Conservation (phyloP, 441 rosid genomes). For the Pelargonium cotyledonis region DNA sequence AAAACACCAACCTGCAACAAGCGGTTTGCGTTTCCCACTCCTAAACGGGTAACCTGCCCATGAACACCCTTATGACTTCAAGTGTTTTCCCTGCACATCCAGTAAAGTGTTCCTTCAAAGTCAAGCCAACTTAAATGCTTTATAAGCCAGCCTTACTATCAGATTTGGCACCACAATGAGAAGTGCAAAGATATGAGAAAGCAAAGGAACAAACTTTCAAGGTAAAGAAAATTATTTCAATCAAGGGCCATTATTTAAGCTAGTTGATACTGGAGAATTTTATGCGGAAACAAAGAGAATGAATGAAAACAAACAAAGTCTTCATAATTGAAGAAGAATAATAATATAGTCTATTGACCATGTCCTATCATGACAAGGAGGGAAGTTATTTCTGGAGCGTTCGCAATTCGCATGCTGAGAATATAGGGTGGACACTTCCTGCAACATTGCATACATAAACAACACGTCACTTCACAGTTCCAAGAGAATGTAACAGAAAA, state of each 20-base stretch:
- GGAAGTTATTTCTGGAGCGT: neutral
- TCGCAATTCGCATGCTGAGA: neutral
- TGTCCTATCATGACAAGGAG: neutral
- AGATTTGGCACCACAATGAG: neutral
- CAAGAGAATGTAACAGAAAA: neutral
- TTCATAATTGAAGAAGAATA: neutral
- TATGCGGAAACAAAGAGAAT: neutral
- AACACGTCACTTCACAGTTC: conserved; percentile 3
- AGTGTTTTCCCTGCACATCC: too few species aligned
- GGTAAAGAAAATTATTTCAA: neutral
- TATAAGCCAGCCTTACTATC: neutral
- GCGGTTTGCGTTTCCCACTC: too few species aligned
- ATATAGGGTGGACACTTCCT: neutral
- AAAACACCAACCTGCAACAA: too few species aligned
- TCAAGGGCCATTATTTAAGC: neutral
- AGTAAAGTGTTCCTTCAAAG: too few species aligned
- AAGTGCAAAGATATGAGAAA: neutral
- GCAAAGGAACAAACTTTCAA: neutral
- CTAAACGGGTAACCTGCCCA: too few species aligned
- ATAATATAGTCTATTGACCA: neutral
- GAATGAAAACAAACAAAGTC: neutral
- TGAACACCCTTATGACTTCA: too few species aligned
- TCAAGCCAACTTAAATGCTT: too few species aligned
- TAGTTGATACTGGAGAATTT: too few species aligned
- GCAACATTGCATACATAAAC: neutral